phyloP scores from a whole-genome alignment of 208 protist species.

The Blechomonas ayalai region DNA sequence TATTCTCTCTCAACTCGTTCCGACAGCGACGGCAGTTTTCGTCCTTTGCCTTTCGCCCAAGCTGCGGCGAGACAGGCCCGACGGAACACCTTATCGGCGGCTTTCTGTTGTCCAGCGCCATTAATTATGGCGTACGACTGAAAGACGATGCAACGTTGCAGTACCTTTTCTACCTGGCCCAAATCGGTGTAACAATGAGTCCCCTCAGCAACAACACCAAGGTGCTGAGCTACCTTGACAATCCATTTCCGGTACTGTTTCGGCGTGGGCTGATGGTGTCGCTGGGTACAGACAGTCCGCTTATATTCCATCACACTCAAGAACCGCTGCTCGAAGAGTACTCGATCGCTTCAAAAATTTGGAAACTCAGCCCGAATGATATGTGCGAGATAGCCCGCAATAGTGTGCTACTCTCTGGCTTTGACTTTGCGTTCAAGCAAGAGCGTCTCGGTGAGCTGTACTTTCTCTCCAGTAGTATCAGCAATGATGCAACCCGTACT shows the following conservation, averaged over 20 bases:
- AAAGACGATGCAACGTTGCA: constrained; percentile 88
- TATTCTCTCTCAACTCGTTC: constrained; percentile 95
- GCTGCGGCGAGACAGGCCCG: constrained; percentile 92
- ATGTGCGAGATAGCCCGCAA: constrained; percentile 91
- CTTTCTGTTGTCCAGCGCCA: constrained; percentile 92
- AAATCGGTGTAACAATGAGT: constrained; percentile 96
- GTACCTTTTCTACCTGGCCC: constrained; percentile 99
- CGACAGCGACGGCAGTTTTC: constrained; percentile 81
- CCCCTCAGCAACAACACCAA: constrained; percentile 99
- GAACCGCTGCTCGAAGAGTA: constrained; percentile 92
- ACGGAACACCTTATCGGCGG: constrained; percentile 92
- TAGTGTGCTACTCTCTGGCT: constrained; percentile 82
- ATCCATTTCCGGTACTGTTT: constrained; percentile 96
- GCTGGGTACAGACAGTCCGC: constrained; percentile 93
- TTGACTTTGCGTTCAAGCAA: constrained; percentile 73
- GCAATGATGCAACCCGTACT: constrained; percentile 74
- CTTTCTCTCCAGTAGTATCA: constrained; percentile 83
- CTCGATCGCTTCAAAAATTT: constrained; percentile 90
- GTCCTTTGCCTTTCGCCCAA: constrained; percentile 96
- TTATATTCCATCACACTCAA: constrained; percentile 97
- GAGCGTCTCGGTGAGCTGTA: constrained; percentile 79
- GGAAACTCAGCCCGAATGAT: constrained; percentile 88
- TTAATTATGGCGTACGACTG: constrained; percentile 97
- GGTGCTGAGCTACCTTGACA: constrained; percentile 94
- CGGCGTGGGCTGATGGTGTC: constrained; percentile 93